Evolutionary conservation across 768 basidiomycete species (phyloP), one percentile per base, ranked within the genome.

Genomic region (Pleurotus salmoneostramineus): DNA sequence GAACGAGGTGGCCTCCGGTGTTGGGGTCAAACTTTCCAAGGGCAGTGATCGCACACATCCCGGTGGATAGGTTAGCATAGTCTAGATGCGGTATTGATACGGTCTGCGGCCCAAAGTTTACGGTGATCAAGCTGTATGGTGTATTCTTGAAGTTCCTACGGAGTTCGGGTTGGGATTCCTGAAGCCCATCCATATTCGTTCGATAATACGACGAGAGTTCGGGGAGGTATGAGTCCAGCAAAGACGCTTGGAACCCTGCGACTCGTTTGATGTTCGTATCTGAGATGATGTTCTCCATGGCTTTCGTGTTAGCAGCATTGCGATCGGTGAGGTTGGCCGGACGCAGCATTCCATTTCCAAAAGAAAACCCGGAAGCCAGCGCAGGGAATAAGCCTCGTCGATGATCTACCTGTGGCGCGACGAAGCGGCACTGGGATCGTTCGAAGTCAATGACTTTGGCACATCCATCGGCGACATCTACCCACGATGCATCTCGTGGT

Each of bases 1-100:
- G 42, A 0, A 65, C 49, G 10, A 68, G 48, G 35, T 70, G 68
- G 17, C 66, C 66, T 11, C 64, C 61, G 1, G n/a, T 4, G 5
- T 43, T 32, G 3, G 45, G 56, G 45, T 61, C 46, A 27, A 58
- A 63, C 8, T 27, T 6, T 10, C 62, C 62, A 27, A 59, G 21
- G 33, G 62, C 43, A n/a, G 61, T 63, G 31, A 63, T 50, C 6
- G 58, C 62, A 17, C 62, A 63, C 35, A 42, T 42, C 15, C 62
- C 56, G 11, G 14, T 48, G 32, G 62, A 15, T 34, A 62, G 47
- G 49, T 63, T 63, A 11, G 14, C 31, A 10, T 31, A 34, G 51
- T 59, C 58, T 4, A 14, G 34, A 36, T 62, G 62, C 12, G 54
- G 54, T 33, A 46, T 11, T 3, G 11, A 27, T 12, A 40, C 32